Evolutionary conservation across 441 rosid species (phyloP).

Genomic region (Populus hybrid): DNA sequence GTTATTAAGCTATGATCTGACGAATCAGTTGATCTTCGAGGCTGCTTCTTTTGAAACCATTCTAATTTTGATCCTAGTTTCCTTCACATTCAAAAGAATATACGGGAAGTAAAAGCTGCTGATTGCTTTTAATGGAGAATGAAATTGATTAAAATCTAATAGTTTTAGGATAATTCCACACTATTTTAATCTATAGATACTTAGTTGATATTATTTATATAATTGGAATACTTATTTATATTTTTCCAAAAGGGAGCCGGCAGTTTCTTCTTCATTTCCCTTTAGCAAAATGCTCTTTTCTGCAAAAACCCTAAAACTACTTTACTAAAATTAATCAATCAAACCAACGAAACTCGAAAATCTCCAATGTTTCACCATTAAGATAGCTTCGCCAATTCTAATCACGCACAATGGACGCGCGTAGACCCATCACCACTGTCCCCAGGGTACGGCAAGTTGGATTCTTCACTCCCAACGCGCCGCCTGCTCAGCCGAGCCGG

Average conservation of each 20-base stretch:
- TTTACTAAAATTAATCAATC: neutral
- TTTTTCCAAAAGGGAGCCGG: neutral
- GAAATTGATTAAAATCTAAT: neutral
- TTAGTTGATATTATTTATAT: neutral
- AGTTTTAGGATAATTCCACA: neutral
- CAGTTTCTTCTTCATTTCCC: too few species aligned
- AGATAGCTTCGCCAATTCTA: neutral
- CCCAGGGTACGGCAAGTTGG: conserved; percentile 92
- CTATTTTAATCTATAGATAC: neutral
- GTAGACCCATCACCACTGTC: conserved; percentile 62
- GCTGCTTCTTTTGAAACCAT: too few species aligned
- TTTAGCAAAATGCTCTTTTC: neutral
- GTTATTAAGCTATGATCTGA: too few species aligned
- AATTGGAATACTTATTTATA: neutral
- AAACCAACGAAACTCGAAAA: neutral
- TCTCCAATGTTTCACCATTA: neutral
- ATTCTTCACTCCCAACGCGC: conserved; percentile 56
- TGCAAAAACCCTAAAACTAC: neutral
- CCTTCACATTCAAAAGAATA: neutral
- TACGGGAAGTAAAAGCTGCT: neutral
- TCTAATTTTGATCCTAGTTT: too few species aligned
- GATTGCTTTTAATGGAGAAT: neutral
- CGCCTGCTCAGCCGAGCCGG: conserved; percentile 35
- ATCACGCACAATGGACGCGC: conserved; percentile 59
- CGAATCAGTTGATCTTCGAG: too few species aligned